Base-by-base conservation (phyloP, 139 green algal species). In the Pycnococcus provasolii region DNA sequence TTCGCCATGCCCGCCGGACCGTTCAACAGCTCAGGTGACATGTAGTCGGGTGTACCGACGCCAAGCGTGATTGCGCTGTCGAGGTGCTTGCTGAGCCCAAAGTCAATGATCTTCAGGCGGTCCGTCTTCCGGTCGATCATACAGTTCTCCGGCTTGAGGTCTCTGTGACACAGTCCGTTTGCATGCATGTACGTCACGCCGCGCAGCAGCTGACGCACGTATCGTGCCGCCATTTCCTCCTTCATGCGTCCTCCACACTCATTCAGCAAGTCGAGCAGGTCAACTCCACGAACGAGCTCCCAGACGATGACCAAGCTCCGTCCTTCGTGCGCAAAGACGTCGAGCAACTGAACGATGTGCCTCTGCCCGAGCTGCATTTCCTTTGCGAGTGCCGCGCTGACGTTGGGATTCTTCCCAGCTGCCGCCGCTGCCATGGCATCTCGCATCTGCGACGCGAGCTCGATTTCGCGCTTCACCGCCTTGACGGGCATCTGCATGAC, bases 181-280 rank as follows among this genome's bases (percentile, higher is more conserved):
- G 71, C 67, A 64, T 93, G 86, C 70, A 93, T 84, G 57, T 80
- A 83, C 47, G 68, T 1, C 2, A 79, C 41, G n/a, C 60, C 73
- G 15, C 61, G 6, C 4, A 88, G 64, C 59, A 93, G 78, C 76
- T 91, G 86, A 0, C 59, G 44, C 58, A 94, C 89, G 61, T 85
- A 86, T 68, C 81, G 78, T 8, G 82, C 79, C 0, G 87, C 84
- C 66, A 83, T 65, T 3, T 64, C 50, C 58, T 94, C 86, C 0
- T 62, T 45, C 75, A 95, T 66, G 2, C 77, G 61, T 1, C 80
- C 80, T 40, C 82, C 76, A 45, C 71, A 62, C 45, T 85, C 75
- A 59, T 95, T 95, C 7, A 95, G 70, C 39, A 87, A 71, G 68
- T 95, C 88, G 51, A 95, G 78, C 53, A 94, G 77, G 66, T 95